phyloP scores from a whole-genome alignment of 257 asterid species.

The Thymus quinquecostatus region DNA sequence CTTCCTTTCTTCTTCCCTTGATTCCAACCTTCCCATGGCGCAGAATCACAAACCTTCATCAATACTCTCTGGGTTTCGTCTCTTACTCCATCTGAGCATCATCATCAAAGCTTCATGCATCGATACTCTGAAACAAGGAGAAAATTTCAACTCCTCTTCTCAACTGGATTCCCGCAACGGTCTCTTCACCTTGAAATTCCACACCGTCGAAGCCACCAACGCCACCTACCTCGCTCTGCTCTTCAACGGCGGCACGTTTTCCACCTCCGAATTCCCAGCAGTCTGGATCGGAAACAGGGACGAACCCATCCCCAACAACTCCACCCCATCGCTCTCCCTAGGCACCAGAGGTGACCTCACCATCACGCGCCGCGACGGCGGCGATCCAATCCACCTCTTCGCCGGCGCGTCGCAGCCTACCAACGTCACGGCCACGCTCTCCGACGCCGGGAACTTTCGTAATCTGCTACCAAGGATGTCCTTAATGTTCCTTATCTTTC shows the following conservation, averaged over 20 bases:
- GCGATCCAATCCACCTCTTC: constrained; percentile 23
- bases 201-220: constrained; percentile 22
- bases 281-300: constrained; percentile 32
- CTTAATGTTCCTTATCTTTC: no score
- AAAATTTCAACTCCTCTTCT: constrained; percentile 37
- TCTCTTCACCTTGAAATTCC: constrained; percentile 49
- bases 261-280: constrained; percentile 6
- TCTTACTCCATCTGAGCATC: neutral
- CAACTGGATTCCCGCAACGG: constrained; percentile 39
- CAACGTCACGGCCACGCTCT: constrained; percentile 40
- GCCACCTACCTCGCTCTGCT: constrained; percentile 47
- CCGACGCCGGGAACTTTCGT: constrained; percentile 52
- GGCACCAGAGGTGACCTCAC: constrained; percentile 34
- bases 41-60: no score
- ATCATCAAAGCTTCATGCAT: constrained; percentile 27
- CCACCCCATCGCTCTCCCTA: constrained; percentile 34
- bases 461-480: no score
- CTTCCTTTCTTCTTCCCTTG: no score
- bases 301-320: neutral
- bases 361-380: constrained; percentile 32
- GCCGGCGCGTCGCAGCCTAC: constrained; percentile 12
- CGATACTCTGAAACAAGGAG: constrained; percentile 41
- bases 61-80: no score
- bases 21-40: neutral
- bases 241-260: constrained; percentile 9